A percentile compares a stretch with the other conserved stretches of the same genome.
phyloP scores from a whole-genome alignment of 73 alveolate genomes.

The Paramecium sexaurelia region DNA sequence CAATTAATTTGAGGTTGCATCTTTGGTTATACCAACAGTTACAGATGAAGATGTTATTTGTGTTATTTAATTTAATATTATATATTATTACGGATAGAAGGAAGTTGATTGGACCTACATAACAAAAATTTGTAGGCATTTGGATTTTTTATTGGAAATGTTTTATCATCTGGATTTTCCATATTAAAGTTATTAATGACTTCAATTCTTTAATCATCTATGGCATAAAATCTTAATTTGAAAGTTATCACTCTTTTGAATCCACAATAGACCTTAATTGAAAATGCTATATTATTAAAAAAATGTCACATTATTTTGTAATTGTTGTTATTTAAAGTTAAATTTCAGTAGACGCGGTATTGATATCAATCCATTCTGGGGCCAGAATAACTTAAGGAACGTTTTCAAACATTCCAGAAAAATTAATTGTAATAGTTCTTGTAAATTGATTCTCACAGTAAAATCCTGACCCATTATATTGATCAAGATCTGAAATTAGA shows the following conservation, averaged over 20 bases:
- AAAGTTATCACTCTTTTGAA: not conserved
- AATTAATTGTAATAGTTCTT: too few species aligned
- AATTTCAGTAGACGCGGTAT: not conserved
- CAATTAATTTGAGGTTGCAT: not conserved
- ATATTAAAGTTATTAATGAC: not conserved
- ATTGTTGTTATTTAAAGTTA: not conserved
- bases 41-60: not conserved
- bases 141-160: not conserved
- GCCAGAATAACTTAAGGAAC: not conserved
- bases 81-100: not conserved
- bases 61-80: too few species aligned
- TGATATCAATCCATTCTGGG: not conserved
- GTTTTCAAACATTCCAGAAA: too few species aligned
- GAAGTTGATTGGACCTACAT: not conserved
- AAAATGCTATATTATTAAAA: not conserved
- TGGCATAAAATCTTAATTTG: not conserved
- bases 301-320: not conserved
- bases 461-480: too few species aligned
- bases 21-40: not conserved
- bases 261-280: not conserved
- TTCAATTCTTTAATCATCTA: not conserved
- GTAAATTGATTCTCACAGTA: too few species aligned
- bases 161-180: not conserved
- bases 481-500: too few species aligned
- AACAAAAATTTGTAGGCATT: not conserved